phyloP scores from a whole-genome alignment of 1,284 basidiomycete species.

The Ceratobasidium papillatum region DNA sequence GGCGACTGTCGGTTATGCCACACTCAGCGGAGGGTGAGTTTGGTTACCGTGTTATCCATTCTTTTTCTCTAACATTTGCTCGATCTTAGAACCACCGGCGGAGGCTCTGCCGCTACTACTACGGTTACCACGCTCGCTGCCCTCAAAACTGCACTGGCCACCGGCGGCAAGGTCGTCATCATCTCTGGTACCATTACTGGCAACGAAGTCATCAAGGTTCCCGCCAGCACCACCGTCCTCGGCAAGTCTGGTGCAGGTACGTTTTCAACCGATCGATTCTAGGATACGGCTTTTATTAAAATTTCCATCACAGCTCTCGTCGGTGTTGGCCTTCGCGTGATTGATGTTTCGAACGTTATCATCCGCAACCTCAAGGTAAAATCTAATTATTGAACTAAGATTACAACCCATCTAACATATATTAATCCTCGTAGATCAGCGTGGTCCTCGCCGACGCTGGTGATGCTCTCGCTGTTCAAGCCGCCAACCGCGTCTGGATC shows the following conservation, averaged over 20 bases:
- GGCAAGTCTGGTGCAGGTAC: conserved; percentile 49
- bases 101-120: conserved; percentile 23
- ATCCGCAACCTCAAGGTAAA: conserved; percentile 60
- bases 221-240: conserved; percentile 58
- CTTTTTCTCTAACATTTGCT: neutral
- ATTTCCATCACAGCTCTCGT: conserved; percentile 47
- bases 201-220: conserved; percentile 55
- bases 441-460: conserved; percentile 25
- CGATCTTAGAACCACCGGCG: conserved; percentile 26
- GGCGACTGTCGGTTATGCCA: conserved; percentile 33
- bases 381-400: too few species aligned
- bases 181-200: conserved; percentile 59
- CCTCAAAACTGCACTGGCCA: conserved; percentile 56
- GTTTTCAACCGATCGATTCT: neutral
- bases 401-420: neutral
- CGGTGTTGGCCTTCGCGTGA: conserved; percentile 57
- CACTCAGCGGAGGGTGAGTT: conserved; percentile 34
- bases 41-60: neutral
- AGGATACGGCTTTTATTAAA: neutral
- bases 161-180: conserved; percentile 58
- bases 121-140: conserved; percentile 58
- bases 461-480: conserved; percentile 36
- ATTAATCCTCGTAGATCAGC: conserved; percentile 16
- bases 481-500: conserved; percentile 40
- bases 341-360: conserved; percentile 58